A percentile compares a stretch with the other conserved stretches of the same genome.
Evolutionary conservation across 139 green algal genomes (phyloP).

Genomic region (Dunaliella sp.): DNA sequence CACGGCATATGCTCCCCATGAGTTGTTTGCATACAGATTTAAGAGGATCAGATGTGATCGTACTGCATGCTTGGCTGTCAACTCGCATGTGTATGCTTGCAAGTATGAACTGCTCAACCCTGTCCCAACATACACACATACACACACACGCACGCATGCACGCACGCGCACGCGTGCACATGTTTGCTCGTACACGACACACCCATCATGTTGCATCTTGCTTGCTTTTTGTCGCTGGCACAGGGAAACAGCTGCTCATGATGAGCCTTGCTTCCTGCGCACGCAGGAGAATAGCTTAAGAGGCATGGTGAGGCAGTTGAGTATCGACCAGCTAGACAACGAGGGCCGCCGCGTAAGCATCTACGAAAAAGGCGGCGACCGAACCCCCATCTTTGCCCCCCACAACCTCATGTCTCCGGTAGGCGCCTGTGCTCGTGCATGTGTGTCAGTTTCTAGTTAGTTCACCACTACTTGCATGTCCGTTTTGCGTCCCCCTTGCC

Average conservation of each 20-base stretch:
- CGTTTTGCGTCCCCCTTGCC: too few relatives aligned
- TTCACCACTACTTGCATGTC: too few relatives aligned
- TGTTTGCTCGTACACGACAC: slow-evolving; percentile 16
- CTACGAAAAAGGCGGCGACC: slow-evolving; percentile 34
- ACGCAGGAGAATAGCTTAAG: slow-evolving; percentile 42
- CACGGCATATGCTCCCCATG: too few relatives aligned
- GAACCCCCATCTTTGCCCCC: neutral
- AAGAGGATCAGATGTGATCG: too few relatives aligned
- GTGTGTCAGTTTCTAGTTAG: too few relatives aligned
- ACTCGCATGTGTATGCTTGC: too few relatives aligned
- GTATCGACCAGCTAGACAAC: slow-evolving; percentile 98
- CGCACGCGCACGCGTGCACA: slow-evolving; percentile 19
- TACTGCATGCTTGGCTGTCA: too few relatives aligned
- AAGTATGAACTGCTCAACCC: neutral
- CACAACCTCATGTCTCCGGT: neutral
- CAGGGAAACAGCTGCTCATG: too few relatives aligned
- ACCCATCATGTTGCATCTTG: slow-evolving; percentile 7
- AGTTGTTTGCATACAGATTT: too few relatives aligned
- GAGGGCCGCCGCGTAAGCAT: slow-evolving; percentile 85
- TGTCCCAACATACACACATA: neutral
- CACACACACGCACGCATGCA: slow-evolving; percentile 19
- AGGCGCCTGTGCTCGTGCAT: neutral
- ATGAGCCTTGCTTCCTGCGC: neutral
- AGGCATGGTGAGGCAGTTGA: slow-evolving; percentile 73
- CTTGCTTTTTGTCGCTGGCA: slow-evolving; percentile 2